Evolutionary conservation across 495 filamentous ascomycete genomes (phyloP).

Genomic region (Daldinia concentrica): DNA sequence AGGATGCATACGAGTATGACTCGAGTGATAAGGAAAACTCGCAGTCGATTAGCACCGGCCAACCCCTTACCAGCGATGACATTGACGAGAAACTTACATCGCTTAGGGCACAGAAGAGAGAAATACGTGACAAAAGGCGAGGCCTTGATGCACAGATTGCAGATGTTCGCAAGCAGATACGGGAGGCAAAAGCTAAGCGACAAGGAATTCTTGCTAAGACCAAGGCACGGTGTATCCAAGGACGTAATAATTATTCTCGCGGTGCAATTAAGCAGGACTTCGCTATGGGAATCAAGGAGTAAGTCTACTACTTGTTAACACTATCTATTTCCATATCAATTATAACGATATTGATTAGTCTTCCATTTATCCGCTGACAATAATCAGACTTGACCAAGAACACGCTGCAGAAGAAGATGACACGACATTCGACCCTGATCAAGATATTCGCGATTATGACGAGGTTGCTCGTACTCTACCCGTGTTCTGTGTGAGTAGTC

Average conservation of each 20-base stretch:
- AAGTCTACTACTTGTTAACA: conserved; percentile 21
- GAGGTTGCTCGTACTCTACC: conserved; percentile 64
- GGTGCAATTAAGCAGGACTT: conserved; percentile 68
- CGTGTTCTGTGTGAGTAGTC: conserved; percentile 71
- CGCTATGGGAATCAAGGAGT: conserved; percentile 65
- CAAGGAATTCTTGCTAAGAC: conserved; percentile 40
- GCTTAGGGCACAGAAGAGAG: conserved; percentile 45
- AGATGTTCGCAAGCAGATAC: conserved; percentile 17
- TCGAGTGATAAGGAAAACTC: conserved; percentile 48
- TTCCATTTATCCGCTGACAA: not conserved
- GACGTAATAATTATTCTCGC: conserved; percentile 66
- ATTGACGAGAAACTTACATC: conserved; percentile 38
- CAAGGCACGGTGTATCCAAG: conserved; percentile 63
- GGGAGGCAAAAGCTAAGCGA: conserved; percentile 41
- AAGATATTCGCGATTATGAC: conserved; percentile 66
- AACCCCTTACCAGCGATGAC: conserved; percentile 36
- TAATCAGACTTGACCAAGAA: conserved; percentile 48
- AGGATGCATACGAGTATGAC: conserved; percentile 29
- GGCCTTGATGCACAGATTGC: conserved; percentile 22
- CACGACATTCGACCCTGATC: conserved; percentile 52
- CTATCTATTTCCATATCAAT: not conserved
- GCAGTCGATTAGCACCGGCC: conserved; percentile 11
- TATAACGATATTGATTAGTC: not conserved
- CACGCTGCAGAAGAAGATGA: conserved; percentile 49
- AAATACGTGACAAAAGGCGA: conserved; percentile 24